Evolutionary conservation across 148 eudicot genomes (phyloP).

Genomic region (Nepenthes mirabilis): DNA sequence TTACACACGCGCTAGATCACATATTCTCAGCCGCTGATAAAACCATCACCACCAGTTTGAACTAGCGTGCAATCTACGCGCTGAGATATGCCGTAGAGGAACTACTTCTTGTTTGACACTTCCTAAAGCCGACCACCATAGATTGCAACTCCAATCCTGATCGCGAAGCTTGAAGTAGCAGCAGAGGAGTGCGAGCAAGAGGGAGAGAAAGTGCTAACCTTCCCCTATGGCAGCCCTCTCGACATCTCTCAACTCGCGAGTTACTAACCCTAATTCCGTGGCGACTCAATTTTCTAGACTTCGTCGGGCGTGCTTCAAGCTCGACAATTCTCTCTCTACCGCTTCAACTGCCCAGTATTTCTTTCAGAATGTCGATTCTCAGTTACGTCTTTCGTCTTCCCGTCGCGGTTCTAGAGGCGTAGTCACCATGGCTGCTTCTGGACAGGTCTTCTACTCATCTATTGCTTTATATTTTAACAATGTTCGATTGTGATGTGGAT

Average conservation of each 20-base stretch:
- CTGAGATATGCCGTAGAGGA: too few species aligned
- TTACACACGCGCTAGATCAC: too few species aligned
- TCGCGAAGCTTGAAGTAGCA: too few species aligned
- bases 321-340: constrained; percentile 26
- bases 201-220: too few species aligned
- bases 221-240: not conserved
- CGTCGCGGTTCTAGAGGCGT: constrained; percentile 38
- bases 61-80: too few species aligned
- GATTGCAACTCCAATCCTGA: too few species aligned
- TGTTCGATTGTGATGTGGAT: not conserved
- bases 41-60: too few species aligned
- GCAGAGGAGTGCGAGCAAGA: too few species aligned
- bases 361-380: constrained; percentile 41
- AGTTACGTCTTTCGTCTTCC: constrained; percentile 44
- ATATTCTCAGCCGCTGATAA: too few species aligned
- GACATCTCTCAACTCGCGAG: not conserved
- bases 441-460: constrained; percentile 29
- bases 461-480: not conserved
- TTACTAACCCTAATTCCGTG: constrained; percentile 11
- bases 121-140: too few species aligned
- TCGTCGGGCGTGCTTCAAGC: constrained; percentile 32
- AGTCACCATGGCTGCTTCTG: constrained; percentile 74
- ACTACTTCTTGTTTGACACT: too few species aligned
- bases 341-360: constrained; percentile 25
- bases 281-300: constrained; percentile 22